These are phyloP conservation scores for Wickerhamomyces subpelliculosus DNA, from an alignment of 805 yeast genomes.

Conservation along the genomic window DNA sequence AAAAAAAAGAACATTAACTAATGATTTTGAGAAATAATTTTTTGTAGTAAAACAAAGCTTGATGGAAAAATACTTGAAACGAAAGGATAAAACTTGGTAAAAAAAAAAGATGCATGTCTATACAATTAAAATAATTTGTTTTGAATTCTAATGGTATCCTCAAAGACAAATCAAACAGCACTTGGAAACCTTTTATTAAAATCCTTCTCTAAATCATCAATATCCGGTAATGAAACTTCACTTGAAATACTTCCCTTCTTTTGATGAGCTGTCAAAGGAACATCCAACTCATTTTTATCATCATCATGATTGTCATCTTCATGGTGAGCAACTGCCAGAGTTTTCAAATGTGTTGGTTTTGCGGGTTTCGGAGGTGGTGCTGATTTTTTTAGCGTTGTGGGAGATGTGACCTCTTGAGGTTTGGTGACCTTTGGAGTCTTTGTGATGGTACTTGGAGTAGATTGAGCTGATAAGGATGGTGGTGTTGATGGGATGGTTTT, in stretches of 20 bases:
- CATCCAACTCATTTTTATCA: constrained; percentile 1
- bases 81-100: no score
- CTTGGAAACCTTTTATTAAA: constrained; percentile 58
- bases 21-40: no score
- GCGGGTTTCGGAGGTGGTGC: constrained; percentile 58
- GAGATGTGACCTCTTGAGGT: constrained; percentile 4
- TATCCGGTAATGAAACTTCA: constrained; percentile 40
- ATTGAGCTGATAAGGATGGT: constrained; percentile 20
- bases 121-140: no score
- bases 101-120: no score
- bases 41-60: no score
- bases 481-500: constrained; percentile 15
- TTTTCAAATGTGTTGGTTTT: constrained; percentile 50
- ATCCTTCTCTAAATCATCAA: constrained; percentile 52
- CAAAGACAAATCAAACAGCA: no score
- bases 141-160: no score
- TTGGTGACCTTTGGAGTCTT: constrained; percentile 9
- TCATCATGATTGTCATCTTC: constrained; percentile 2
- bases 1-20: no score
- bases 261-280: neutral
- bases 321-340: constrained; percentile 18
- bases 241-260: constrained; percentile 19
- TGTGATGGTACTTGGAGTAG: constrained; percentile 21
- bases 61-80: no score
- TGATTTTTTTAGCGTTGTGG: constrained; percentile 16